Conservation (phyloP, 2,329 filamentous ascomycete genomes). For the Diaporthe ilicicola region DNA sequence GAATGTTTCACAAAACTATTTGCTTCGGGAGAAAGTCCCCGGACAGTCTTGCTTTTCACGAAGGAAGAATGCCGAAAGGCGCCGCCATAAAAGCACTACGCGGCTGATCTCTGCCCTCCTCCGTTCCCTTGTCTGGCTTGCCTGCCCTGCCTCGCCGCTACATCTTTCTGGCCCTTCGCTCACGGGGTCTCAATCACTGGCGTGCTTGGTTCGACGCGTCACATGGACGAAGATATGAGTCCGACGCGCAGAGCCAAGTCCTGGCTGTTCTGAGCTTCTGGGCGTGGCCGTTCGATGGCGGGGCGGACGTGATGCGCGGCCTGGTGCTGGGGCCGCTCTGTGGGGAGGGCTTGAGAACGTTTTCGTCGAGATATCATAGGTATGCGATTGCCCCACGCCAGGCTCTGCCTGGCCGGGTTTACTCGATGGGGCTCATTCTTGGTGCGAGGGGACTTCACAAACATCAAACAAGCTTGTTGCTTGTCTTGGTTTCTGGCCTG, state of each 20-base stretch:
- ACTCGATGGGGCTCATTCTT: slow-evolving; percentile 99
- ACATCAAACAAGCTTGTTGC: slow-evolving; percentile 41
- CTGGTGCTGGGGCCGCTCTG: slow-evolving; percentile 51
- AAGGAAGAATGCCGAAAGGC: slow-evolving; percentile 85
- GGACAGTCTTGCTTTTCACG: slow-evolving; percentile 69
- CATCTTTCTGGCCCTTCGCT: slow-evolving; percentile 41
- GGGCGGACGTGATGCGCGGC: slow-evolving; percentile 49
- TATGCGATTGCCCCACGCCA: slow-evolving; percentile 87
- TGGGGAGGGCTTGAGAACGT: slow-evolving; percentile 63
- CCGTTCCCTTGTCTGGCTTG: slow-evolving; percentile 51
- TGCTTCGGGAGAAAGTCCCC: slow-evolving; percentile 99
- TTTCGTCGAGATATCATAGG: slow-evolving; percentile 96
- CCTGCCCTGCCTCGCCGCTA: slow-evolving; percentile 41
- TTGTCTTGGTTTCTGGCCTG: slow-evolving; percentile 60
- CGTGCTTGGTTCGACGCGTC: slow-evolving; percentile 42
- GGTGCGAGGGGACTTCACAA: slow-evolving; percentile 85
- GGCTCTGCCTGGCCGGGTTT: slow-evolving; percentile 64
- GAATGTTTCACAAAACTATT: slow-evolving; percentile 44
- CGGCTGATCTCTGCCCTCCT: slow-evolving; percentile 80
- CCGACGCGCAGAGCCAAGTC: slow-evolving; percentile 58
- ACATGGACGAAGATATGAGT: slow-evolving; percentile 91
- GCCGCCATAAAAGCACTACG: slow-evolving; percentile 98
- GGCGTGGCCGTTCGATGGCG: slow-evolving; percentile 48
- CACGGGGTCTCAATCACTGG: slow-evolving; percentile 2
- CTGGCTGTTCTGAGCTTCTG: slow-evolving; percentile 36